Percentiles rank a stretch among this genome's conserved stretches.
Conservation (phyloP, 2,329 filamentous ascomycete species). For the Botryotinia calthae region DNA sequence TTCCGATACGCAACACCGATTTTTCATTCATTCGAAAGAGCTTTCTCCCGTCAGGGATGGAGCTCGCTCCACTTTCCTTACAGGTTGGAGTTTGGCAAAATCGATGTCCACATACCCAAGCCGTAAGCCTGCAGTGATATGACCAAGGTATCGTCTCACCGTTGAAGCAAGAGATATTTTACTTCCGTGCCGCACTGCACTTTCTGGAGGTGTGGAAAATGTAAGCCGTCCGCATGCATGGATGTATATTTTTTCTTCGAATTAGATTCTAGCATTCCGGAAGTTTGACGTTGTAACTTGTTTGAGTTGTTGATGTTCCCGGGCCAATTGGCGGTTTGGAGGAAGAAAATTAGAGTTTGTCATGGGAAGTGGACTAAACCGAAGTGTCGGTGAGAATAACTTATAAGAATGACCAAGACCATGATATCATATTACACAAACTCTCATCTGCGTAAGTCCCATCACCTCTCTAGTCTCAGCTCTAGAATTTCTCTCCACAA, state of each 20-base stretch:
- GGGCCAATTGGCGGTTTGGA: background rate
- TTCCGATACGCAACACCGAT: background rate
- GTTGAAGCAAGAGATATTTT: background rate
- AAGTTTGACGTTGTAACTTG: background rate
- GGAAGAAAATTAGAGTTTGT: background rate
- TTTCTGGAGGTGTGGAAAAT: background rate
- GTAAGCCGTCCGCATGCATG: constrained; percentile 11
- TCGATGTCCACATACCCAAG: constrained; percentile 1
- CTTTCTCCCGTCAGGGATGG: constrained; percentile 16
- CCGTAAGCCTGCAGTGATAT: constrained; percentile 17
- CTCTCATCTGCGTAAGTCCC: background rate
- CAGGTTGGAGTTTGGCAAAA: background rate
- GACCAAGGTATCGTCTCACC: constrained; percentile 4
- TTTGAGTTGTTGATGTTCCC: background rate
- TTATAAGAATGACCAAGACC: background rate
- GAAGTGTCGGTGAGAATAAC: constrained; percentile 11
- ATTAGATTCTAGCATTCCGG: background rate
- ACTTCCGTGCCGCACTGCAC: constrained; percentile 7
- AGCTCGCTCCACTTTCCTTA: background rate
- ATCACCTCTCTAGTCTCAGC: too few species aligned
- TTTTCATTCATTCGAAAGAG: background rate
- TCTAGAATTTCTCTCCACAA: background rate
- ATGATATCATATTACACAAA: background rate
- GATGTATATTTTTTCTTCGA: background rate
- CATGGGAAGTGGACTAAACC: background rate